A percentile compares a stretch with the other conserved stretches of the same genome.
phyloP scores from a whole-genome alignment of 1,284 basidiomycete genomes.

The Marasmius tenuissimus region DNA sequence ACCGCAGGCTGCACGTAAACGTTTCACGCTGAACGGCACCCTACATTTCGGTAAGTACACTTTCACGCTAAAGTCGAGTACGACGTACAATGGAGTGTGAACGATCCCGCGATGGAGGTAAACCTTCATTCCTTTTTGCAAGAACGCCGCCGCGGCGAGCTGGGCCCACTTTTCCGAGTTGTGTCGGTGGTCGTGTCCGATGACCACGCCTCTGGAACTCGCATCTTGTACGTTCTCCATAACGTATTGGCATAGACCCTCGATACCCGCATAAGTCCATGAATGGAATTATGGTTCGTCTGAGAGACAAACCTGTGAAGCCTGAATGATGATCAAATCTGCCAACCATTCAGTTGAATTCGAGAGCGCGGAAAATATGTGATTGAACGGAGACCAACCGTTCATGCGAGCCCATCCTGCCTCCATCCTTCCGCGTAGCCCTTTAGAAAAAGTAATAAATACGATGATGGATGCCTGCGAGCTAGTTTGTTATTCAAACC shows the following conservation, averaged over 20 bases:
- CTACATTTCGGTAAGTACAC: constrained; percentile 20
- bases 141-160: constrained; percentile 71
- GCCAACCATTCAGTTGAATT: not conserved
- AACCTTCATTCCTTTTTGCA: constrained; percentile 62
- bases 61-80: not conserved
- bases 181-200: constrained; percentile 81
- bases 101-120: constrained; percentile 71
- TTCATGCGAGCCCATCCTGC: constrained; percentile 88
- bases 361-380: not conserved
- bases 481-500: constrained; percentile 38
- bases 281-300: not conserved
- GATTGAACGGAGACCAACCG: constrained; percentile 27
- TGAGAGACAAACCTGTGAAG: constrained; percentile 59
- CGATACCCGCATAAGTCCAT: not conserved
- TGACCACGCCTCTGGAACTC: constrained; percentile 63
- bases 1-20: constrained; percentile 69
- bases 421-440: constrained; percentile 80
- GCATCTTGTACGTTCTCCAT: constrained; percentile 53
- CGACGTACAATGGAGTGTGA: constrained; percentile 75
- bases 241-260: constrained; percentile 80
- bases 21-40: constrained; percentile 76
- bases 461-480: constrained; percentile 1
- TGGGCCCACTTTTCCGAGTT: constrained; percentile 77
- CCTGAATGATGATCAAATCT: constrained; percentile 80
- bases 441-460: constrained; percentile 33